Base-by-base conservation (phyloP, 192 early-diverging fungal genomes). In the Dissophora globulifera region DNA sequence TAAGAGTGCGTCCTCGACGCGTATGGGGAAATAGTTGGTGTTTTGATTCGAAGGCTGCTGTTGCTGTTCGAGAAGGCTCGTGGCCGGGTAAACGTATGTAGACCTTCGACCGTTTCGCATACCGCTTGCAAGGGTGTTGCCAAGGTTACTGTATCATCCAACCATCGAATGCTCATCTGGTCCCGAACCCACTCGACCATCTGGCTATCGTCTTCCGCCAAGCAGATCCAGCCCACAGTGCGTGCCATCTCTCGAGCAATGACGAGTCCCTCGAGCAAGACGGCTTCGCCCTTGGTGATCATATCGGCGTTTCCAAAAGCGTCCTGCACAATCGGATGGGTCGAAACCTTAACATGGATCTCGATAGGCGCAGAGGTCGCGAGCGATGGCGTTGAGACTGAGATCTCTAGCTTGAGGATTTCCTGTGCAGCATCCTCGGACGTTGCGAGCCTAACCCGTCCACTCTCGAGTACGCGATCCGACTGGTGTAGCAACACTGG, bases 151-250 rank as follows among this genome's bases (percentile, higher is more conserved):
- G 60, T 31, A 45, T 45, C 16, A 45, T 45, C n/a, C 19, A 50
- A 49, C 72, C 72, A 76, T 27, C 57, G 63, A 42, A 76, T 67
- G 19, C 27, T 31, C 72, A 76, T 67, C 23, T 76, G 50, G 29
- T 76, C 72, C 0, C 72, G 57, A 3, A 76, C 72, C 72, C 72
- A 76, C 23, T 76, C 72, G 6, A 76, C 53, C 72, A 76, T 76
- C 25, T 59, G 57, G 29, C 58, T 31, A n/a, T 76, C 72, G 38
- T 76, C 58, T 23, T 76, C 72, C 6, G 40, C 72, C 30, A 67
- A 57, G 50, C 72, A 76, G 0, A 30, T 67, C 72, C 72, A 76
- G 13, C 63, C 63, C n/a, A 52, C 63, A 40, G 43, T 25, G 8
- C 51, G 22, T 4, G 72, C 72, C 58, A 76, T 66, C 7, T 46